Evolutionary conservation across 2,329 filamentous ascomycete genomes (phyloP).

Genomic region (Pyrenophora teres): DNA sequence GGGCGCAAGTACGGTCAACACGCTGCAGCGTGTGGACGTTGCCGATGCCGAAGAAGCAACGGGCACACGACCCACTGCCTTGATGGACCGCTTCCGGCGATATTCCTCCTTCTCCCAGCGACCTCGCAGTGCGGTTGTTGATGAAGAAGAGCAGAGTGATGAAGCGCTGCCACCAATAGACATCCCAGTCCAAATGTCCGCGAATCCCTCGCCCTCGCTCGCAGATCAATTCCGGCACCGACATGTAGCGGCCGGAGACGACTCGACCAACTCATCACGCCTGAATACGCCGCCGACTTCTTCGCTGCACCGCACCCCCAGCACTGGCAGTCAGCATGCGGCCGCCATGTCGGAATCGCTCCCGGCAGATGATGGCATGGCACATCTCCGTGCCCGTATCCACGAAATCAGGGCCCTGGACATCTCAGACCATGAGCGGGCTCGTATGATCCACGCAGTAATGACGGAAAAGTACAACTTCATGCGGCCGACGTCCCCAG

Average conservation of each 20-base stretch:
- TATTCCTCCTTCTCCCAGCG: conserved; percentile 31
- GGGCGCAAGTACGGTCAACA: conserved; percentile 10
- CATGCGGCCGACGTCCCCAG: conserved; percentile 45
- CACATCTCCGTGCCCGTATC: conserved; percentile 52
- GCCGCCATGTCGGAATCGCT: conserved; percentile 44
- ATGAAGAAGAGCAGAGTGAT: conserved; percentile 30
- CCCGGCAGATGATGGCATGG: conserved; percentile 58
- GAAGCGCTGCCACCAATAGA: conserved; percentile 30
- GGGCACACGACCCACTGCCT: conserved; percentile 12
- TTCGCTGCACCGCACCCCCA: conserved; percentile 15
- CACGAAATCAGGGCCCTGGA: conserved; percentile 53
- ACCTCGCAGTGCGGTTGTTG: conserved; percentile 29
- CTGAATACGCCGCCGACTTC: conserved; percentile 30
- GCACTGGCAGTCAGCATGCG: conserved; percentile 27
- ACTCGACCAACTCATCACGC: conserved; percentile 19
- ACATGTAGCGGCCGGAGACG: conserved; percentile 11
- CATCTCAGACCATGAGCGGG: conserved; percentile 54
- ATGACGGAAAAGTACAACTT: conserved; percentile 56
- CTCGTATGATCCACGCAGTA: conserved; percentile 54
- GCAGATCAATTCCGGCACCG: conserved; percentile 35
- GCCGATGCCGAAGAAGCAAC: conserved; percentile 13
- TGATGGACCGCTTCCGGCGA: conserved; percentile 24
- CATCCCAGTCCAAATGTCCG: conserved; percentile 38
- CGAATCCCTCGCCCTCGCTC: conserved; percentile 36
- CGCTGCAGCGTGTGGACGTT: conserved; percentile 6